Evolutionary conservation across 768 basidiomycete species (phyloP).

Genomic region (Pulveroboletus sp.): DNA sequence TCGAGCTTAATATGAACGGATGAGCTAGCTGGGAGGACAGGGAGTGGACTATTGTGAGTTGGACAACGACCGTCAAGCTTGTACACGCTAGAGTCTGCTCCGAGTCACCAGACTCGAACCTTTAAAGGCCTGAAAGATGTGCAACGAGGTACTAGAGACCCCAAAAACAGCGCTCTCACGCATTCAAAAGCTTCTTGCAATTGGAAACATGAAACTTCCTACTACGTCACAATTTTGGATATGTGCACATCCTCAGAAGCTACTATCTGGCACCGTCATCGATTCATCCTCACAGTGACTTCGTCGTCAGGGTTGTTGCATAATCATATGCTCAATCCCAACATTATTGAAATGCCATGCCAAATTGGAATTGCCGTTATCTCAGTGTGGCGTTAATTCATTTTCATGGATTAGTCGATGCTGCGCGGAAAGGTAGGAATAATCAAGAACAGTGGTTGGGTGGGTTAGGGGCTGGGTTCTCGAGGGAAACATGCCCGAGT

Average conservation of each 20-base stretch:
- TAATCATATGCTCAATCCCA: slow-evolving; percentile 9
- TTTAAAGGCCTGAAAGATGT: slow-evolving; percentile 19
- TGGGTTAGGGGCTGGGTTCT: slow-evolving; percentile 28
- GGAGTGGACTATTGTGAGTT: slow-evolving; percentile 10
- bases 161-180: slow-evolving; percentile 28
- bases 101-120: slow-evolving; percentile 2
- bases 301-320: slow-evolving; percentile 20
- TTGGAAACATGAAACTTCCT: slow-evolving; percentile 17
- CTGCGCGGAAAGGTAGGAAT: slow-evolving; percentile 15
- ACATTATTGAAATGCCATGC: slow-evolving; percentile 18
- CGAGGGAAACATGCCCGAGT: background rate
- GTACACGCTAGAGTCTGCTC: slow-evolving; percentile 21
- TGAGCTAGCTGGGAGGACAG: background rate
- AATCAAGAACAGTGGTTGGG: slow-evolving; percentile 3
- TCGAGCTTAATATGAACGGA: slow-evolving; percentile 23
- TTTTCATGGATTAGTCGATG: slow-evolving; percentile 17
- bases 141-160: slow-evolving; percentile 24
- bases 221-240: slow-evolving; percentile 17
- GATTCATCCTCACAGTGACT: slow-evolving; percentile 26
- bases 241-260: background rate
- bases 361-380: slow-evolving; percentile 21
- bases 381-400: slow-evolving; percentile 27
- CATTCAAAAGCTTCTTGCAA: slow-evolving; percentile 15
- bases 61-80: slow-evolving; percentile 6
- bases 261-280: background rate